A percentile compares a stretch with the other conserved stretches of the same genome.
These are phyloP conservation scores for Aspergillus sojae DNA, from an alignment of 2,329 filamentous ascomycete species.

Conservation along the genomic window DNA sequence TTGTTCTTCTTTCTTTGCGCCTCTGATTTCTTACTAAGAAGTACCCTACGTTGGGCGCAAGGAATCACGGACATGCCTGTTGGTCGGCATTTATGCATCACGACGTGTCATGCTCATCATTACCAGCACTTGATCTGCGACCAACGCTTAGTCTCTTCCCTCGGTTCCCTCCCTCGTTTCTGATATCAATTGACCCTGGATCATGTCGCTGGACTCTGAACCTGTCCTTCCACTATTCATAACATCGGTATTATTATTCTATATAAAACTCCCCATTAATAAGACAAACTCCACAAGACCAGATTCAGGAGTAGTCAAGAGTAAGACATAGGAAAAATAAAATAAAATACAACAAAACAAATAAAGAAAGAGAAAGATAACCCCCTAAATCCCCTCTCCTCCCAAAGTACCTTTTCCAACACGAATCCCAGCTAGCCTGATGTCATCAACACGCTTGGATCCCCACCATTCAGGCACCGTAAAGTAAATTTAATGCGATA, in stretches of 20 bases:
- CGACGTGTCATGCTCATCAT: conserved; percentile 15
- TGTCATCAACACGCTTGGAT: background rate
- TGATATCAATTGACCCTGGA: background rate
- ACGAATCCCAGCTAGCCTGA: background rate
- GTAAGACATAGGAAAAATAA: background rate
- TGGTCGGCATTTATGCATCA: conserved; percentile 6
- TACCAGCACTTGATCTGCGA: conserved; percentile 1
- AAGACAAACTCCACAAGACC: background rate
- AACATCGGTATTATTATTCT: background rate
- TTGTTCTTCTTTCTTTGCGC: background rate
- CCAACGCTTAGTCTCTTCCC: background rate
- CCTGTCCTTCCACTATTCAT: background rate
- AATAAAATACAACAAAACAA: background rate
- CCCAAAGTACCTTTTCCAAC: background rate
- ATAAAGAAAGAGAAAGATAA: background rate
- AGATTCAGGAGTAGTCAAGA: background rate
- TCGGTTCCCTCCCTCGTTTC: background rate
- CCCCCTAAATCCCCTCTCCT: background rate
- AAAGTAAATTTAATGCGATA: background rate
- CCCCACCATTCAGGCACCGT: conserved; percentile 1
- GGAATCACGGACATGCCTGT: conserved; percentile 5
- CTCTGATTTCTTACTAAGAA: background rate
- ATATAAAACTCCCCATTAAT: background rate
- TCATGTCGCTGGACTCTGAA: background rate
- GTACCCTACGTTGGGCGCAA: conserved; percentile 10